These are phyloP conservation scores for Polyporus tsugae DNA, from an alignment of 1,284 basidiomycete genomes.

Conservation along the genomic window DNA sequence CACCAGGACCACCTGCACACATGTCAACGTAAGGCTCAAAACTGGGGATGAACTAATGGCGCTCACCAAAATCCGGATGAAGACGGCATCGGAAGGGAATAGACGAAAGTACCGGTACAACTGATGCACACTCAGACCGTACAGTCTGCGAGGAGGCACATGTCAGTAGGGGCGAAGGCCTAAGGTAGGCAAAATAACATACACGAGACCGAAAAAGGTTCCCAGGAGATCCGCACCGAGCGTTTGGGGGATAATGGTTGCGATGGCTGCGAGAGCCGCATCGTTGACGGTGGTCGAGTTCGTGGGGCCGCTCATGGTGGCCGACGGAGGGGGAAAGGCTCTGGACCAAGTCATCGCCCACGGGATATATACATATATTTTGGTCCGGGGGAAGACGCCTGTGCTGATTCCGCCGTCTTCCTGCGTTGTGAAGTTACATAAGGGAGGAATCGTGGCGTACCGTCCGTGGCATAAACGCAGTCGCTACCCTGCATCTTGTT, in stretches of 20 bases:
- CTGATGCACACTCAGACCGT: background rate
- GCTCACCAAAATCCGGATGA: conserved; percentile 9
- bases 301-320: background rate
- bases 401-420: conserved; percentile 4
- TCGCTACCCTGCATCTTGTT: background rate
- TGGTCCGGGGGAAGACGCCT: conserved; percentile 2
- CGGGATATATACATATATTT: background rate
- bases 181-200: background rate
- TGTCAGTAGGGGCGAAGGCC: background rate
- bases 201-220: conserved; percentile 6
- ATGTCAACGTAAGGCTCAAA: no score
- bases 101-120: conserved; percentile 8
- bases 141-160: background rate
- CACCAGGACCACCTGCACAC: conserved; percentile 4
- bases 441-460: background rate
- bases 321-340: conserved; percentile 4
- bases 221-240: conserved; percentile 4
- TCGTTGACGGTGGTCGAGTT: background rate
- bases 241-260: background rate
- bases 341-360: background rate
- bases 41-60: background rate
- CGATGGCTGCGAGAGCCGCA: background rate
- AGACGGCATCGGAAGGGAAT: background rate
- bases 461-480: background rate
- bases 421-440: conserved; percentile 5